A percentile compares a stretch with the other conserved stretches of the same genome.
Evolutionary conservation across 306 rosid species (phyloP).

Genomic region (Nissolia schottii): DNA sequence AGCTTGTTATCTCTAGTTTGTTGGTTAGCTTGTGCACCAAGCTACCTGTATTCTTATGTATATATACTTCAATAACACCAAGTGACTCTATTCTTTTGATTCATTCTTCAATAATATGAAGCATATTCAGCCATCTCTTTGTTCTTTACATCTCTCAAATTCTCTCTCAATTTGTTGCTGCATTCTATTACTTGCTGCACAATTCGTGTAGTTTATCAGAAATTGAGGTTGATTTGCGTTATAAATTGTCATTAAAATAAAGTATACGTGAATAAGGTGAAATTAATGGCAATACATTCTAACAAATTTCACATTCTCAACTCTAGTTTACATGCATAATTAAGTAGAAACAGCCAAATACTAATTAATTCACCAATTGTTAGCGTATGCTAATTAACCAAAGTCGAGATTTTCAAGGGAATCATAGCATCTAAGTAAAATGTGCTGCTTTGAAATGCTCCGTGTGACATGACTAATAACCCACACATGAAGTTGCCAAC

Average conservation of each 20-base stretch:
- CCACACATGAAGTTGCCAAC: background rate
- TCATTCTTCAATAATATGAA: too few species aligned
- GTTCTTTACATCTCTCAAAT: too few species aligned
- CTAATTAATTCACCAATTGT: background rate
- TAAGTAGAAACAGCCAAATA: background rate
- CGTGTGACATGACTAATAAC: background rate
- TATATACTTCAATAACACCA: too few species aligned
- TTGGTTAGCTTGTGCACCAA: too few species aligned
- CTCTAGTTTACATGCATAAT: background rate
- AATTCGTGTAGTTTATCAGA: too few species aligned
- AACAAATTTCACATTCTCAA: background rate
- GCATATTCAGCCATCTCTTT: too few species aligned
- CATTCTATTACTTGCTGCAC: too few species aligned
- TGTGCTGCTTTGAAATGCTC: conserved; percentile 1
- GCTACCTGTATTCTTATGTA: too few species aligned
- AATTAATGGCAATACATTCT: background rate
- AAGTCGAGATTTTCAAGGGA: background rate
- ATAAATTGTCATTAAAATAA: background rate
- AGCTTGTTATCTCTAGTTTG: too few species aligned
- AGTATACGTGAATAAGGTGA: background rate
- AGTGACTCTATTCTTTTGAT: too few species aligned
- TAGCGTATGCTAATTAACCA: background rate
- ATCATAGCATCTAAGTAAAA: conserved; percentile 15
- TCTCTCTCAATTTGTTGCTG: too few species aligned
- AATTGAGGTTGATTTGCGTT: background rate